Evolutionary conservation across 371 early-diverging fungal genomes (phyloP).

Genomic region (Phascolomyces articulosus): DNA sequence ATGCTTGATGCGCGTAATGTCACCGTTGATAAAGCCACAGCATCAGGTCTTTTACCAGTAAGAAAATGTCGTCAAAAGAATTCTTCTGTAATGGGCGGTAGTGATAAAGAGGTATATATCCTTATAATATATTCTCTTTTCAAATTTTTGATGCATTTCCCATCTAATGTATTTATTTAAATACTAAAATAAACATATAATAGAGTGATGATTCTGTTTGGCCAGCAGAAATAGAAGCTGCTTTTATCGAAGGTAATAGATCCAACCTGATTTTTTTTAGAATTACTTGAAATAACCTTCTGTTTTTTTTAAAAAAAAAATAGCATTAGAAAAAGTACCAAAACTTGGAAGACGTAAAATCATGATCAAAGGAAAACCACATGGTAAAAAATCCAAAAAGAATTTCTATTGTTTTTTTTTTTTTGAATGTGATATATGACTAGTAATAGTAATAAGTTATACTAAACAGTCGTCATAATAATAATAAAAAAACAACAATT

Average conservation of each 20-base stretch:
- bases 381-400: slow-evolving; percentile 41
- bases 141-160: too few species aligned
- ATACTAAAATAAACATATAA: too few species aligned
- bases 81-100: background rate
- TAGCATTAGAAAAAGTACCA: slow-evolving; percentile 61
- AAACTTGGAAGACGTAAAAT: slow-evolving; percentile 64
- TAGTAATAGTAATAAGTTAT: too few species aligned
- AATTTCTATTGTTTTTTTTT: too few species aligned
- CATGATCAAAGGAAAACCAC: slow-evolving; percentile 64
- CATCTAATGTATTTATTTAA: too few species aligned
- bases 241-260: slow-evolving; percentile 71
- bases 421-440: too few species aligned
- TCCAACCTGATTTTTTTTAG: too few species aligned
- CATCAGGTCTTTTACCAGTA: background rate
- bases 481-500: too few species aligned
- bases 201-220: slow-evolving; percentile 53
- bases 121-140: too few species aligned
- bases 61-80: slow-evolving; percentile 11
- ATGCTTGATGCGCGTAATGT: slow-evolving; percentile 4
- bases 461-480: too few species aligned
- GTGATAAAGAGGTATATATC: background rate
- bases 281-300: background rate
- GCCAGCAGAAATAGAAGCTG: slow-evolving; percentile 70
- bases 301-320: background rate
- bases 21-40: background rate